Base-by-base conservation (phyloP, 768 basidiomycete genomes). In the Pisolithus albus region DNA sequence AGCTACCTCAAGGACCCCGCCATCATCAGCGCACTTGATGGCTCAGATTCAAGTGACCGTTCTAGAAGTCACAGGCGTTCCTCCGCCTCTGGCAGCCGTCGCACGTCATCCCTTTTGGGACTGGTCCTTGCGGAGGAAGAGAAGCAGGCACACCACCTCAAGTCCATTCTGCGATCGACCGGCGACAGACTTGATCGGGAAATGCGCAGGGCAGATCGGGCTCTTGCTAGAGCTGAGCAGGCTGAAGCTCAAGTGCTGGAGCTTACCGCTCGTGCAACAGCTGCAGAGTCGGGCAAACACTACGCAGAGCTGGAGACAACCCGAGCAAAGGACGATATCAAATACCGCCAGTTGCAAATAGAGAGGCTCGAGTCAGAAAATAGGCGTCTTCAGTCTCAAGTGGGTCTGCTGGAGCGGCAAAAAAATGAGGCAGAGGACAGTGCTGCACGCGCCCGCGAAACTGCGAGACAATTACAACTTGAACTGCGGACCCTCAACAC, bases 151-250 rank as follows among this genome's bases (percentile, higher is more conserved):
- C 71, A 72, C 50, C 73, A 76, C 51, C 72, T 83, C 54, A 83
- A 81, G 61, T 70, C 72, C 26, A 59, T 80, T 23, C 72, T 84
- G 21, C 72, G 75, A 48, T 66, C 64, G 43, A 74, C 82, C 5
- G 73, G 74, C 18, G 79, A 81, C 48, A 72, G 75, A 45, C 70
- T 86, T 37, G 78, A 83, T 59, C 67, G 73, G 44, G 82, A 83
- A 68, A 76, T 73, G 49, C 73, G 74, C 24, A 69, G 79, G 44
- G 79, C 76, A n/a, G 76, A 78, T 42, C 71, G 76, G 36, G 77
- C 77, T 0, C 73, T 73, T 34, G 56, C 68, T 38, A 75, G 81
- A 39, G 81, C 78, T 41, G 75, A 76, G 45, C 70, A 67, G 42
- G 75, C 82, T 26, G 82, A 83, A 63, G 59, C 64, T n/a, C 67